Base-by-base conservation (phyloP, 352 stramenopile genomes). In the Globisporangium radiosum region DNA sequence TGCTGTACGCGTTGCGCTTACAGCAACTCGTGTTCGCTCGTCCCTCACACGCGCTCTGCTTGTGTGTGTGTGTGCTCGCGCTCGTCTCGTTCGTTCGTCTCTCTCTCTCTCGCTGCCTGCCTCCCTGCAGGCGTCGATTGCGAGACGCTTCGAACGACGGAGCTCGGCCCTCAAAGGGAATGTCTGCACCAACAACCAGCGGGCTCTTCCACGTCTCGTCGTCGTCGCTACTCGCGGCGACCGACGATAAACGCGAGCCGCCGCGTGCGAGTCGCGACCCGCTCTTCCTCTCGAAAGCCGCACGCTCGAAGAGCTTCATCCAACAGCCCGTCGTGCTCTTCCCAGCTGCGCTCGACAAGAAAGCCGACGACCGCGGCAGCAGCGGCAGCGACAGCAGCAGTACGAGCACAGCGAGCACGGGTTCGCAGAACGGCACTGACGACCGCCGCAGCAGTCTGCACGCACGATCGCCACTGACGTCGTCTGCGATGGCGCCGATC, bases 151-250 rank as follows among this genome's bases (percentile, higher is more conserved):
- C 25, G 25, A 25, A 25, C 25, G 25, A 25, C 25, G 25, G 25
- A 25, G 25, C 25, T 25, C 25, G 25, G 25, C 25, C 25, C 25
- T 25, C 25, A 25, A 25, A 25, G 25, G 25, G 33, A 25, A 60
- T 59, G 53, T 59, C 60, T 17, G 40, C 54, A 38, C 59, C 52
- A 25, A 54, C 59, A 14, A 19, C 59, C 47, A 65, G 60, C 47
- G 60, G 60, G 13, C 65, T 73, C 64, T 68, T 69, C 65, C 63
- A 76, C 59, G 67, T 44, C 56, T 60, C 52, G 59, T 54, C 39
- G 54, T 69, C 54, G 19, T 81, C 68, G 15, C 62, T 68, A 14
- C 62, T 78, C 4, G 57, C 54, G 25, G 60, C 69, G 19, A 62
- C 60, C 19, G 67, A 64, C 15, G 69, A 68, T 15, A 76, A 66